phyloP scores from a whole-genome alignment of 208 protist species.

The Acanthamoeba divionensis region DNA sequence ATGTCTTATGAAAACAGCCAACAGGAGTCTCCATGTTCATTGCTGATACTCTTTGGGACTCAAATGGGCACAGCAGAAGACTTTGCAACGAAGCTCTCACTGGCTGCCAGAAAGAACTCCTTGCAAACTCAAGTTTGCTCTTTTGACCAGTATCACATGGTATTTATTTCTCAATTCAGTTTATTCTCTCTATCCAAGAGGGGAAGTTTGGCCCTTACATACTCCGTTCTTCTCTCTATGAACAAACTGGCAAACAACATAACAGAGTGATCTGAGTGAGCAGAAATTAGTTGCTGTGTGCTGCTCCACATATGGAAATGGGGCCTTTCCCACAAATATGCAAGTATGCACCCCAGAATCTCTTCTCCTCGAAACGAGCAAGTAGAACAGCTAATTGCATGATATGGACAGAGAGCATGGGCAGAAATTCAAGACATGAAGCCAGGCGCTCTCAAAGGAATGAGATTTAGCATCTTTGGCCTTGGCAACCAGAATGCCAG shows the following conservation, averaged over 20 bases:
- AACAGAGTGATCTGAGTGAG: not conserved
- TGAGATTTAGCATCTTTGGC: constrained; percentile 14
- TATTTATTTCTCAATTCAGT: not conserved
- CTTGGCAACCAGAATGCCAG: constrained; percentile 44
- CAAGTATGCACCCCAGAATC: not conserved
- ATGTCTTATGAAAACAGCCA: too few species aligned
- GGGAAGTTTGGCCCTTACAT: not conserved
- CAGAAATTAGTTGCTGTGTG: not conserved
- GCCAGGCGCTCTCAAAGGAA: not conserved
- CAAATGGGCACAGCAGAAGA: not conserved
- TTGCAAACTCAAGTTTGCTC: not conserved
- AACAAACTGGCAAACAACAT: not conserved
- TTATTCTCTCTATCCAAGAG: not conserved
- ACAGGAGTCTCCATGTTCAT: too few species aligned
- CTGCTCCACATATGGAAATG: constrained; percentile 36
- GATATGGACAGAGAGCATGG: not conserved
- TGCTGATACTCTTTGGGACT: not conserved
- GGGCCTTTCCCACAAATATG: not conserved
- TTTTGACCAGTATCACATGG: constrained; percentile 19
- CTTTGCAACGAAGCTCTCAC: not conserved
- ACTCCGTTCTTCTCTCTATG: too few species aligned
- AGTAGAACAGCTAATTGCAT: not conserved
- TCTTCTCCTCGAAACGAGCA: not conserved
- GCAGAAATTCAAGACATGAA: not conserved
- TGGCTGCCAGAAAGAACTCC: not conserved